Conservation (phyloP, 495 filamentous ascomycete genomes). For the Penicillium manginii region DNA sequence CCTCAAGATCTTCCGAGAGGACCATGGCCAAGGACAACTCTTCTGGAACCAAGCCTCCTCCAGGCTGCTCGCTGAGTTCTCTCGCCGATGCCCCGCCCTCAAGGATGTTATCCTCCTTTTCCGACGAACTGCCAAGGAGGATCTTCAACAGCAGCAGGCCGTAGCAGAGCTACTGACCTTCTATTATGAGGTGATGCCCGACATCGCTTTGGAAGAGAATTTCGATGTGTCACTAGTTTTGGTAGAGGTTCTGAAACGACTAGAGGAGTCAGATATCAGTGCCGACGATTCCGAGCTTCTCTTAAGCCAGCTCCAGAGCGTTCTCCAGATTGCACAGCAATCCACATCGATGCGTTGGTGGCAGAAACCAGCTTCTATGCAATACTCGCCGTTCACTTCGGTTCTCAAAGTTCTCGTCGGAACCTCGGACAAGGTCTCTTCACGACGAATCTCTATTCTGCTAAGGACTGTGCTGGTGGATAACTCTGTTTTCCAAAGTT, state of each 20-base stretch:
- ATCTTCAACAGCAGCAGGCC: conserved; percentile 78
- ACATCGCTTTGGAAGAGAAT: conserved; percentile 76
- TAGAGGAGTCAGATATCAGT: conserved; percentile 44
- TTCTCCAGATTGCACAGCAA: conserved; percentile 74
- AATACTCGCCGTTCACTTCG: conserved; percentile 51
- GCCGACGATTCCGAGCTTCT: conserved; percentile 54
- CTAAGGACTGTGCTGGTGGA: conserved; percentile 40
- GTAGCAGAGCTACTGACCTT: conserved; percentile 71
- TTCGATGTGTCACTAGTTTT: conserved; percentile 83
- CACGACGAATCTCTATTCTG: conserved; percentile 37
- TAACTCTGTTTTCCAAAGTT: conserved; percentile 37
- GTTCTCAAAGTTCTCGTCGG: conserved; percentile 46
- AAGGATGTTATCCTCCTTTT: conserved; percentile 76
- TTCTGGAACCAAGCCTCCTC: conserved; percentile 69
- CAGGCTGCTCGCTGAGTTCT: conserved; percentile 73
- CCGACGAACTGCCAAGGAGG: conserved; percentile 62
- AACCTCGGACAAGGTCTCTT: conserved; percentile 39
- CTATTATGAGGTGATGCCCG: conserved; percentile 82
- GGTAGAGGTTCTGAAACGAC: conserved; percentile 61
- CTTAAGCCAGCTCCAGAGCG: conserved; percentile 71
- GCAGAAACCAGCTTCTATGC: conserved; percentile 58
- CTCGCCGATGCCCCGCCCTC: conserved; percentile 73
- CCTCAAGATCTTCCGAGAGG: conserved; percentile 42
- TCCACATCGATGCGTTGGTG: conserved; percentile 86
- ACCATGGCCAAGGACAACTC: conserved; percentile 42